Evolutionary conservation across 2,329 filamentous ascomycete genomes (phyloP).

Genomic region (Colletotrichum musicola): DNA sequence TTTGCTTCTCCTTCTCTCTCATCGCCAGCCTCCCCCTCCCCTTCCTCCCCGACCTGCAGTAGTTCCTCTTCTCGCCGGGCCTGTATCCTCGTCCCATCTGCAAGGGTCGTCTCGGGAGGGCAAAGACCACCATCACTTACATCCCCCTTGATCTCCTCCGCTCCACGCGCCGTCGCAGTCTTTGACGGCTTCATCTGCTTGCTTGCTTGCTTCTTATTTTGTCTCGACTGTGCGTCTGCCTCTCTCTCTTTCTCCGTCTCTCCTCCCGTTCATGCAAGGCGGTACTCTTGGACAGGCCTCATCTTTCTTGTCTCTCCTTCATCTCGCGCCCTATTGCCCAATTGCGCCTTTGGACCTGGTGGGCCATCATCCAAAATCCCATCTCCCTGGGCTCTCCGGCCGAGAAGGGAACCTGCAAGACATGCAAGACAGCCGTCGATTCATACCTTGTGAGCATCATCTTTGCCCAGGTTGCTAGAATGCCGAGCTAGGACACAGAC

Average conservation of each 20-base stretch:
- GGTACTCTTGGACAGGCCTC: constrained; percentile 2
- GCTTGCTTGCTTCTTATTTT: constrained; percentile 26
- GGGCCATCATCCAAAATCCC: constrained; percentile 1
- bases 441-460: not conserved
- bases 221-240: not conserved
- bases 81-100: constrained; percentile 26
- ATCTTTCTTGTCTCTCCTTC: constrained; percentile 29
- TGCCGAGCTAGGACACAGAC: not conserved
- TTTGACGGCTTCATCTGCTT: constrained; percentile 21
- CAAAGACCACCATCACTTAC: constrained; percentile 12
- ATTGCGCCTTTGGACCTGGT: constrained; percentile 2
- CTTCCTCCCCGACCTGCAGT: constrained; percentile 25
- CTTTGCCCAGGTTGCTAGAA: not conserved
- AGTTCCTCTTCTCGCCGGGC: constrained; percentile 18
- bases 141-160: constrained; percentile 12
- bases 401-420: constrained; percentile 20
- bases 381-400: constrained; percentile 33
- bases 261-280: constrained; percentile 35
- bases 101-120: constrained; percentile 29
- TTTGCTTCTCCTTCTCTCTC: constrained; percentile 30
- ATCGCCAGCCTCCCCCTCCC: constrained; percentile 15
- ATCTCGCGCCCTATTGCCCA: constrained; percentile 23
- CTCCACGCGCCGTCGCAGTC: not conserved
- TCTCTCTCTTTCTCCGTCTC: constrained; percentile 29
- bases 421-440: constrained; percentile 21